Percentiles rank a stretch among this genome's conserved stretches.
Conservation (phyloP, 352 stramenopile genomes). For the Halophytophthora batemanensis region DNA sequence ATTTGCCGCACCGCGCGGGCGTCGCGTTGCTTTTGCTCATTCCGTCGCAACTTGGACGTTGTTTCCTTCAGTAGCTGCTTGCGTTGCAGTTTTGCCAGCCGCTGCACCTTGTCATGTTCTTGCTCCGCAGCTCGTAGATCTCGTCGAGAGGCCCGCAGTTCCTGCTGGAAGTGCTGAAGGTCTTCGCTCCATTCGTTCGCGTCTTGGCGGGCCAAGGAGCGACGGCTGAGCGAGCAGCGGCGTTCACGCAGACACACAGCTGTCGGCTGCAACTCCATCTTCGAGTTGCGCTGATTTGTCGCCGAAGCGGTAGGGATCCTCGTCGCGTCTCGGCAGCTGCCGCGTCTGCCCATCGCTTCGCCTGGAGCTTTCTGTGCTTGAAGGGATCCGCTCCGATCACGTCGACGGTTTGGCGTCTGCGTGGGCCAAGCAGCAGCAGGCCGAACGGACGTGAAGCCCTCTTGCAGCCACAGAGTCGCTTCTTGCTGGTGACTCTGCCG, state of each 20-base stretch:
- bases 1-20: conserved; percentile 44
- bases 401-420: too few species aligned
- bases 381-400: too few species aligned
- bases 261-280: conserved; percentile 30
- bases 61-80: conserved; percentile 34
- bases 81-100: conserved; percentile 34
- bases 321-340: too few species aligned
- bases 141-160: conserved; percentile 40
- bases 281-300: conserved; percentile 6
- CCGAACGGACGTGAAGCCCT: too few species aligned
- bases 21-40: conserved; percentile 35
- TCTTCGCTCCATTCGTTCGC: conserved; percentile 45
- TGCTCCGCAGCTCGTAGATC: conserved; percentile 37
- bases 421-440: too few species aligned
- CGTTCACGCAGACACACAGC: conserved; percentile 18
- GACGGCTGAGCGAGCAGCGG: conserved; percentile 8
- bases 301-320: conserved; percentile 2
- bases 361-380: too few species aligned
- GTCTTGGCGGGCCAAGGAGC: conserved; percentile 3
- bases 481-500: conserved; percentile 2
- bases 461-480: too few species aligned
- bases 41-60: conserved; percentile 9
- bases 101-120: conserved; percentile 34
- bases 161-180: conserved; percentile 29
- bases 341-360: too few species aligned